Percentiles rank a stretch among this genome's conserved stretches.
phyloP scores from a whole-genome alignment of 805 yeast species.

The Teunomyces pallodes region DNA sequence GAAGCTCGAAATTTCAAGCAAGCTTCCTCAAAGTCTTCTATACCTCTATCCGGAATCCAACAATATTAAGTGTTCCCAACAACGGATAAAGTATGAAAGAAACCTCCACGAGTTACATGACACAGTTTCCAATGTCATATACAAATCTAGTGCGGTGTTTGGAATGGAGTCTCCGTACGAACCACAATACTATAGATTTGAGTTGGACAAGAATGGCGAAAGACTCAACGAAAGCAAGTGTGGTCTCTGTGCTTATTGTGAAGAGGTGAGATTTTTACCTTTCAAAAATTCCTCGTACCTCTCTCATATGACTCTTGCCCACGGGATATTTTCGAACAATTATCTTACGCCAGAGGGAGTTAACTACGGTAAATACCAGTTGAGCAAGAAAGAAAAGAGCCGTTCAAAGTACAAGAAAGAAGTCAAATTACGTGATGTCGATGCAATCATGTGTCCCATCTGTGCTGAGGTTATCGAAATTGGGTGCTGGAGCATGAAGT shows the following conservation, averaged over 20 bases:
- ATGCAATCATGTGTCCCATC: slow-evolving; percentile 27
- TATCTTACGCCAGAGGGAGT: slow-evolving; percentile 31
- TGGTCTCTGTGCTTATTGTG: slow-evolving; percentile 34
- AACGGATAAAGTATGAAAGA: slow-evolving; percentile 16
- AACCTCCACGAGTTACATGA: slow-evolving; percentile 14
- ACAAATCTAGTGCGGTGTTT: slow-evolving; percentile 21
- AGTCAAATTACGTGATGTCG: slow-evolving; percentile 15
- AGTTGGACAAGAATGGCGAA: slow-evolving; percentile 19
- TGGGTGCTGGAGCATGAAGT: slow-evolving; percentile 27
- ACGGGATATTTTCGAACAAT: slow-evolving; percentile 32
- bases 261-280: slow-evolving; percentile 26
- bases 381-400: slow-evolving; percentile 16
- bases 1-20: background rate
- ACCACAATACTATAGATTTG: slow-evolving; percentile 29
- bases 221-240: slow-evolving; percentile 25
- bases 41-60: background rate
- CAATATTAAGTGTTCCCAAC: slow-evolving; percentile 8
- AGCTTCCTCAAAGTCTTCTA: background rate
- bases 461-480: slow-evolving; percentile 26
- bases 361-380: slow-evolving; percentile 24
- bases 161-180: slow-evolving; percentile 25
- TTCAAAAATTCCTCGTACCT: slow-evolving; percentile 33
- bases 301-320: slow-evolving; percentile 33
- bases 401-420: slow-evolving; percentile 5
- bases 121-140: slow-evolving; percentile 21